Evolutionary conservation across 305 asterid genomes (phyloP), one percentile per base, ranked within the genome.

Genomic region (Stenogyne calaminthoides): DNA sequence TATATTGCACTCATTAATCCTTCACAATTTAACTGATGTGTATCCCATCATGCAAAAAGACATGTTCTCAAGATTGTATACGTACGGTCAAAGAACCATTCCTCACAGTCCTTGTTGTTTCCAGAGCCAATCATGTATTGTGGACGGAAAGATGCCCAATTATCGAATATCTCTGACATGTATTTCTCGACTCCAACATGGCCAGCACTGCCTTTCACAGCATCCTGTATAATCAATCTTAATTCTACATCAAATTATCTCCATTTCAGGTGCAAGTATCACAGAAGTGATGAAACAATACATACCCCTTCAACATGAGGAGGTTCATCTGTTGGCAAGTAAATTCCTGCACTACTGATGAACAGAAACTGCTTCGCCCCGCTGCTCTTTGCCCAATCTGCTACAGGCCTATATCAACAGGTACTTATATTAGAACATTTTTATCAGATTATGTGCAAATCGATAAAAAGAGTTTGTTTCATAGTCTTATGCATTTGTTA

Each of bases 71-170:
- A 65, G 74, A 44, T 73, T 29, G 54, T 20, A 54, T 15, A 72
- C 97, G 82, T 89, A 94, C 99, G 94, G 76, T 91, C 99, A 60
- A 94, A 94, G 85, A 94, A 94, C 99, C 99, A 94, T 79, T 94
- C 97, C 81, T 91, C 99, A 42, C 97, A 91, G 67, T 94, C 99
- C 81, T 94, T 94, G 87, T 94, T 94, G 81, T 94, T 94, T 56
- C 99, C 99, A 0, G 99, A 91, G 69, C 99, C 97, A 16, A 84
- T 91, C 97, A 91, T 94, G 88, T 94, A 94, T 5, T 94, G 99
- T 25, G 99, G 99, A 3, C 99, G 96, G 86, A 94, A 94, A 6
- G 88, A 70, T 19, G 89, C 84, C 99, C 97, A 94, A 61, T 76
- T 85, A 9, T 68, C 82, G 54, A 94, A 94, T 51, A 49, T 81